These are phyloP conservation scores for Silybum marianum DNA, from an alignment of 129 eudicot genomes.

Conservation along the genomic window DNA sequence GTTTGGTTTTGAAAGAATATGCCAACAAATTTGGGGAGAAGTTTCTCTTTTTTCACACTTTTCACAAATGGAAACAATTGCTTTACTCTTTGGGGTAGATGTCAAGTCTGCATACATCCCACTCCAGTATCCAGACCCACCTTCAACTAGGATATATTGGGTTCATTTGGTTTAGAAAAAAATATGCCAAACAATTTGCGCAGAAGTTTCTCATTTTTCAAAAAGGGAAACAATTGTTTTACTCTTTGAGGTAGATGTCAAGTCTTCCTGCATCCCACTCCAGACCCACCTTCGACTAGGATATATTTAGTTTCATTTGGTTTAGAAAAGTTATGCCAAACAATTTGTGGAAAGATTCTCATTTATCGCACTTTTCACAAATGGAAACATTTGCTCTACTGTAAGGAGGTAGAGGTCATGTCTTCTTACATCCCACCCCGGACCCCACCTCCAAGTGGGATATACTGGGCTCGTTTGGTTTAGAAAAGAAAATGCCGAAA, in stretches of 20 bases:
- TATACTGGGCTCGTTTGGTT: no score
- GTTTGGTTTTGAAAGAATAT: neutral
- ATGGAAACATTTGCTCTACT: no score
- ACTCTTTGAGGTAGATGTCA: neutral
- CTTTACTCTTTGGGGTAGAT: neutral
- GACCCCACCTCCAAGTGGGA: neutral
- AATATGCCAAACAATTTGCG: neutral
- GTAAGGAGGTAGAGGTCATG: neutral
- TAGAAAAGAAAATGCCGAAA: slow-evolving; percentile 2
- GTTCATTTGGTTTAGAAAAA: neutral
- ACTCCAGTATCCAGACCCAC: neutral
- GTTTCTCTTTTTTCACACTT: no score
- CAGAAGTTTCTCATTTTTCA: neutral
- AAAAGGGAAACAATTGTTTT: neutral
- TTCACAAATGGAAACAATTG: neutral
- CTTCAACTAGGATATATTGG: no score
- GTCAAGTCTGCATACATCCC: neutral
- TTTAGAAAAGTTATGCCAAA: neutral
- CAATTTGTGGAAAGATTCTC: neutral
- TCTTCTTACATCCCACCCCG: neutral
- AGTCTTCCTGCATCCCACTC: neutral
- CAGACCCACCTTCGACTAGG: neutral
- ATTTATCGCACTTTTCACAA: no score
- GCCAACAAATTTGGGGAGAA: neutral
- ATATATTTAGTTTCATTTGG: neutral